phyloP scores from a whole-genome alignment of 257 asterid species.

The Fraxinus quadrangulata region DNA sequence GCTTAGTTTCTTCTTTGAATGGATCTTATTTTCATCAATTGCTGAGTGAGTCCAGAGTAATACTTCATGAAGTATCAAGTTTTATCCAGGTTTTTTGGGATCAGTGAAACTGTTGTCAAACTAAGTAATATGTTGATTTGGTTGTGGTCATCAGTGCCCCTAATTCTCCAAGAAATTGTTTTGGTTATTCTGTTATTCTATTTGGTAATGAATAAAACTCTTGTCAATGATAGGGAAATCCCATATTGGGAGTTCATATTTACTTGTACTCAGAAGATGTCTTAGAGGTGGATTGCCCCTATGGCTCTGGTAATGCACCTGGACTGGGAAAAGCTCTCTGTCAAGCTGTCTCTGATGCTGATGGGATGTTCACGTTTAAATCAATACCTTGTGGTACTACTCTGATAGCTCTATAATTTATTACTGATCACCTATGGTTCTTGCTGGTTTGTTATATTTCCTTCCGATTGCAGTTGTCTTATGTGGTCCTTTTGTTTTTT shows the following conservation, averaged over 20 bases:
- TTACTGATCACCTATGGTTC: slow-evolving; percentile 10
- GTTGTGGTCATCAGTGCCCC: slow-evolving; percentile 15
- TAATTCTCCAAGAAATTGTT: slow-evolving; percentile 9
- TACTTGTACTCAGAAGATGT: slow-evolving; percentile 88
- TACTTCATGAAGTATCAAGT: slow-evolving; percentile 22
- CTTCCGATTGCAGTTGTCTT: slow-evolving; percentile 10
- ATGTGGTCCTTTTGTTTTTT: slow-evolving; percentile 8
- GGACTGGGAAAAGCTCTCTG: slow-evolving; percentile 84
- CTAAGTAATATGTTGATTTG: slow-evolving; percentile 1
- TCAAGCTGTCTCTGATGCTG: slow-evolving; percentile 84
- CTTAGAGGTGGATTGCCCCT: slow-evolving; percentile 73
- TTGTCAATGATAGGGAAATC: slow-evolving; percentile 73
- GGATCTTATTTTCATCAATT: slow-evolving; percentile 3
- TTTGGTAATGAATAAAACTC: slow-evolving; percentile 8
- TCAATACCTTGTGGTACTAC: slow-evolving; percentile 85
- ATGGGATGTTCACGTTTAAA: slow-evolving; percentile 78
- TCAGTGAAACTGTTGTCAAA: slow-evolving; percentile 11
- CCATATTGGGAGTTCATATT: slow-evolving; percentile 91
- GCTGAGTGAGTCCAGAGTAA: slow-evolving; percentile 13
- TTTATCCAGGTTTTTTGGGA: not conserved
- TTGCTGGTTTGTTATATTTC: slow-evolving; percentile 16
- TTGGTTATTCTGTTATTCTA: slow-evolving; percentile 3
- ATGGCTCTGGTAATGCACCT: slow-evolving; percentile 72
- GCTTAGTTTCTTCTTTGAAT: slow-evolving; percentile 4
- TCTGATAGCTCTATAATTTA: slow-evolving; percentile 21